Evolutionary conservation across 2,329 filamentous ascomycete genomes (phyloP).

Genomic region (Pestalotiopsis sp.): DNA sequence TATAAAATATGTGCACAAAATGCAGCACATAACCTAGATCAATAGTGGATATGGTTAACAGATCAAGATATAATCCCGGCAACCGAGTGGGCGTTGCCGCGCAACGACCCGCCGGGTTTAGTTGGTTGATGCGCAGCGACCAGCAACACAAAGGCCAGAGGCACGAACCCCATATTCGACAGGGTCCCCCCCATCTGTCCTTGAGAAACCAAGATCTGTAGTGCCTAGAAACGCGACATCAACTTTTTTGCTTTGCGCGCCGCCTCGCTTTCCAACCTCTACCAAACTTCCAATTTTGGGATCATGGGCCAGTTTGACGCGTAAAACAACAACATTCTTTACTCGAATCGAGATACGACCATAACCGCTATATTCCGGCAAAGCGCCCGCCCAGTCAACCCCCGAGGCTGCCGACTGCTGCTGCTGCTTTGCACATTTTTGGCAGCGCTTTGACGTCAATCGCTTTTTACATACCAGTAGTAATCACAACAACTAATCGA

Average conservation of each 20-base stretch:
- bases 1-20: neutral
- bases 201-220: neutral
- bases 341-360: constrained; percentile 31
- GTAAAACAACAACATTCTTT: constrained; percentile 38
- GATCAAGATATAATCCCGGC: neutral
- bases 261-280: constrained; percentile 38
- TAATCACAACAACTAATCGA: constrained; percentile 15
- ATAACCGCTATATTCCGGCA: constrained; percentile 14
- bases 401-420: constrained; percentile 24
- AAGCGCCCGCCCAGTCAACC: neutral
- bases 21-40: neutral
- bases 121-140: constrained; percentile 6
- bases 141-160: constrained; percentile 4
- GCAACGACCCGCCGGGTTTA: neutral
- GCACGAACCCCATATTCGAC: constrained; percentile 6
- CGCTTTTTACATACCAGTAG: neutral
- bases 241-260: constrained; percentile 34
- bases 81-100: constrained; percentile 4
- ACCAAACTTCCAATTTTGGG: constrained; percentile 33
- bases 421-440: constrained; percentile 21
- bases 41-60: neutral
- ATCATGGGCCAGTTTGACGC: constrained; percentile 43
- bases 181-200: constrained; percentile 10
- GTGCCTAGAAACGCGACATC: constrained; percentile 26
- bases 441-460: neutral